These are phyloP conservation scores for Diplodia corticola DNA, from an alignment of 2,329 filamentous ascomycete genomes.

Conservation along the genomic window DNA sequence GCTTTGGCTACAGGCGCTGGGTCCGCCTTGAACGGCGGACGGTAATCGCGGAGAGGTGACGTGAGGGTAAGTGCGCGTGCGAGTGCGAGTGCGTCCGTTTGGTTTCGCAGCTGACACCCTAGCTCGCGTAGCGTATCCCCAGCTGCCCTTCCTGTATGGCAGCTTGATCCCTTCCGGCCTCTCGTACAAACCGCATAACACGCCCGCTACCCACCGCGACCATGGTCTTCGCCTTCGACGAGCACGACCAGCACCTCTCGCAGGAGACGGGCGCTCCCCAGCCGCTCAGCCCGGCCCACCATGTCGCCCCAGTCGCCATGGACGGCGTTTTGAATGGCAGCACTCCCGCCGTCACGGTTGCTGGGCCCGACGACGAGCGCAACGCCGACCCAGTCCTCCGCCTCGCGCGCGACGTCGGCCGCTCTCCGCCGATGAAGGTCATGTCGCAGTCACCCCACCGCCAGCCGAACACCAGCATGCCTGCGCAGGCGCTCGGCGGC, in stretches of 20 bases:
- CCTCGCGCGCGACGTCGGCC: constrained; percentile 24
- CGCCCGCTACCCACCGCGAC: background rate
- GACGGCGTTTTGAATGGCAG: background rate
- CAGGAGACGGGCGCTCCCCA: background rate
- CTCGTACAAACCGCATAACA: constrained; percentile 14
- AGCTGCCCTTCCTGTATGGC: constrained; percentile 4
- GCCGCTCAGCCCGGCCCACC: background rate
- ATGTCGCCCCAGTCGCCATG: background rate
- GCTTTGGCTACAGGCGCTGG: constrained; percentile 50
- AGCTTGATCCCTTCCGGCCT: constrained; percentile 1
- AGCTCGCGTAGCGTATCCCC: background rate
- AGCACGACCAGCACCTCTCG: constrained; percentile 23
- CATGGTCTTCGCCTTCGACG: constrained; percentile 23
- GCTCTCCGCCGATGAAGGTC: constrained; percentile 42
- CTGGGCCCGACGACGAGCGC: background rate
- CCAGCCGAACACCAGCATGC: constrained; percentile 21
- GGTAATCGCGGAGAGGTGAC: constrained; percentile 40
- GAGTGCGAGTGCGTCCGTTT: constrained; percentile 1
- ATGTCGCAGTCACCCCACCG: constrained; percentile 36
- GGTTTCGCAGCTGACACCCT: constrained; percentile 21
- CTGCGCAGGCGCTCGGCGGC: constrained; percentile 29
- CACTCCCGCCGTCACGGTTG: background rate
- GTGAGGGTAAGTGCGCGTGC: background rate
- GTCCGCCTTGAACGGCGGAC: constrained; percentile 58
- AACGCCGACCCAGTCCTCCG: constrained; percentile 6